These are phyloP conservation scores for Aspergillus sp. DNA, from an alignment of 2,329 filamentous ascomycete genomes.

Conservation along the genomic window DNA sequence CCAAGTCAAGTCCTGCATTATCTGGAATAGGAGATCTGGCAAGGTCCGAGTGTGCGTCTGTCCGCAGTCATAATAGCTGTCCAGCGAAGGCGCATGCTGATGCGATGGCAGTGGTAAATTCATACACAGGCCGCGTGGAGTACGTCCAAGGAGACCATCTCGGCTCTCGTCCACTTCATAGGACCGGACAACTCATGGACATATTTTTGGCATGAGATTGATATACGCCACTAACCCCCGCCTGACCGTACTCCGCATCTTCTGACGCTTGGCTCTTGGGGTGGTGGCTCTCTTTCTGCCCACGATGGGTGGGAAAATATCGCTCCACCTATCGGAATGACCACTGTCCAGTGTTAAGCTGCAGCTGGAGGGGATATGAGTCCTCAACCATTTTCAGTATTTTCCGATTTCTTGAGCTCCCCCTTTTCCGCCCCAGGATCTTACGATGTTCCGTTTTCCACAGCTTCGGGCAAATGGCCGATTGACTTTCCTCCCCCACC, in stretches of 20 bases:
- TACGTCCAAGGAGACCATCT: not conserved
- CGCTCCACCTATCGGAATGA: constrained; percentile 5
- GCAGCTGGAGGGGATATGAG: not conserved
- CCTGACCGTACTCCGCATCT: not conserved
- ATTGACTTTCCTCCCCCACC: not conserved
- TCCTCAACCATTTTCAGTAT: not conserved
- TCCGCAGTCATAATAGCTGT: not conserved
- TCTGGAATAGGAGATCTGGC: not conserved
- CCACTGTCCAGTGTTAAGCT: not conserved
- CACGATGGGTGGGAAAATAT: constrained; percentile 7
- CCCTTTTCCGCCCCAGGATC: not conserved
- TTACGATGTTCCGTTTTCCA: not conserved
- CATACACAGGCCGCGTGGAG: not conserved
- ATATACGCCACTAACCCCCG: not conserved
- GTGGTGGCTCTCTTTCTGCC: not conserved
- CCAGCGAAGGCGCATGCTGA: not conserved
- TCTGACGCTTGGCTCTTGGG: not conserved
- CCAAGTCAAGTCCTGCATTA: not conserved
- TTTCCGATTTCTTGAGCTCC: not conserved
- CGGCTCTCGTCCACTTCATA: not conserved
- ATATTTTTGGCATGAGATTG: not conserved
- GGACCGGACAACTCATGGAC: not conserved
- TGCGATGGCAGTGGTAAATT: not conserved
- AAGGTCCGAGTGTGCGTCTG: not conserved
- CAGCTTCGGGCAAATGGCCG: constrained; percentile 2